Evolutionary conservation across 2,329 filamentous ascomycete genomes (phyloP).

Genomic region (Colletotrichum endophyticum): DNA sequence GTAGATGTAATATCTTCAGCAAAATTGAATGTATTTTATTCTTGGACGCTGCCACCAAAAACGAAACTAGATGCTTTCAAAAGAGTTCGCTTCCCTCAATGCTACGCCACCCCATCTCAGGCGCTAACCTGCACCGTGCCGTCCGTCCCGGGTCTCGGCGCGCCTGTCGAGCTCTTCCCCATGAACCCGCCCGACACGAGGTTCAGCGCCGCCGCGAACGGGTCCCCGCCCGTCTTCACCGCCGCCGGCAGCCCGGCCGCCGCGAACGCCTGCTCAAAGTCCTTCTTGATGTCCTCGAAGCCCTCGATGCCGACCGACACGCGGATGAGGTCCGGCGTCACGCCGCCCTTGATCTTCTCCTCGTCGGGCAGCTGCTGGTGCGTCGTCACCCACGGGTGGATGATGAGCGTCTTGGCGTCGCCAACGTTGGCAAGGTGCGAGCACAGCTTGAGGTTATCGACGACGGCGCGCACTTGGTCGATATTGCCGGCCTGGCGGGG

Average conservation of each 20-base stretch:
- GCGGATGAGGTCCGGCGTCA: constrained; percentile 48
- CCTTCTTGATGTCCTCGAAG: constrained; percentile 74
- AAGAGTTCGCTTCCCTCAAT: background rate
- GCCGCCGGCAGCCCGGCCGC: constrained; percentile 7
- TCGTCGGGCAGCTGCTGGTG: constrained; percentile 73
- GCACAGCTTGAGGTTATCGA: constrained; percentile 75
- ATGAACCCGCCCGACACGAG: constrained; percentile 18
- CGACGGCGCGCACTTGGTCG: constrained; percentile 51
- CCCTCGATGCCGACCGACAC: constrained; percentile 59
- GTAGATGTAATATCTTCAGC: no score
- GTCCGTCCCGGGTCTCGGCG: constrained; percentile 12
- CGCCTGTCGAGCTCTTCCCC: constrained; percentile 12
- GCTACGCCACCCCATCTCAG: background rate
- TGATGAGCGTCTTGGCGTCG: constrained; percentile 74
- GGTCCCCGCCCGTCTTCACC: constrained; percentile 4
- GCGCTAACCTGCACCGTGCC: background rate
- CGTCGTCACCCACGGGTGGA: constrained; percentile 76
- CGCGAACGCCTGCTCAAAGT: constrained; percentile 66
- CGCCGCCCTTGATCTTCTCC: constrained; percentile 68
- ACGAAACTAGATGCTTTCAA: background rate
- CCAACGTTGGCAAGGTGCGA: constrained; percentile 78
- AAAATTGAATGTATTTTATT: background rate
- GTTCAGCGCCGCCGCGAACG: background rate
- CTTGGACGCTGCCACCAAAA: background rate
- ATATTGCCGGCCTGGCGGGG: constrained; percentile 30